Conservation (phyloP, 768 basidiomycete genomes). For the Leccinum disarticulatum region DNA sequence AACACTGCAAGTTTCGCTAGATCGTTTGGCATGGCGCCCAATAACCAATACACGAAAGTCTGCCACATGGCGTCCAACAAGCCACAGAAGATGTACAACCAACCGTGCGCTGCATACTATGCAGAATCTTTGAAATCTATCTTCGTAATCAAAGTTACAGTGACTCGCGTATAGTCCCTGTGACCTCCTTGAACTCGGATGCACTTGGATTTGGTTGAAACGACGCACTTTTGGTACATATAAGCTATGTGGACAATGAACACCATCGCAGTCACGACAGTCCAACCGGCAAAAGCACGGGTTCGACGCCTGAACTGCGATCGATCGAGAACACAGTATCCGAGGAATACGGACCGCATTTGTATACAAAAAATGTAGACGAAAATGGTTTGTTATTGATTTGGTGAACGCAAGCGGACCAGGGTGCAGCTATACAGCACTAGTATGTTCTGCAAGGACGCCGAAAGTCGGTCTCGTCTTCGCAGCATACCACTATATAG, state of each 20-base stretch:
- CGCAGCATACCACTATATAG: too few relatives aligned
- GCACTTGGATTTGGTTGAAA: not conserved
- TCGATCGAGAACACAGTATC: constrained; percentile 60
- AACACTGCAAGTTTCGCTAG: constrained; percentile 75
- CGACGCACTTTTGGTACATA: constrained; percentile 65
- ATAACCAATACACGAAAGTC: constrained; percentile 78
- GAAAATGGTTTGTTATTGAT: too few relatives aligned
- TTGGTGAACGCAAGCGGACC: too few relatives aligned
- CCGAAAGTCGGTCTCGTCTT: too few relatives aligned
- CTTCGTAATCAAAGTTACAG: constrained; percentile 39
- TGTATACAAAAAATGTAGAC: too few relatives aligned
- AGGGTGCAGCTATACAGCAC: too few relatives aligned
- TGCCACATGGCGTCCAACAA: constrained; percentile 86
- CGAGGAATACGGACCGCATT: too few relatives aligned
- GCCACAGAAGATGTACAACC: constrained; percentile 71
- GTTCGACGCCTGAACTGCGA: constrained; percentile 54
- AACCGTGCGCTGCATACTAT: constrained; percentile 56
- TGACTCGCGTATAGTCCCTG: constrained; percentile 60
- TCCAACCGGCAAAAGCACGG: constrained; percentile 74
- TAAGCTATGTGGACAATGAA: constrained; percentile 69
- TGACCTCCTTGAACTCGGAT: not conserved
- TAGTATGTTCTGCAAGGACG: too few relatives aligned
- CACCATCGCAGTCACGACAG: constrained; percentile 58
- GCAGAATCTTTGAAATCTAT: constrained; percentile 59
- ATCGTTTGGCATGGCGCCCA: constrained; percentile 86